A percentile compares a stretch with the other conserved stretches of the same genome.
Evolutionary conservation across 768 basidiomycete genomes (phyloP).

Genomic region (Phanerodontia chrysosporium): DNA sequence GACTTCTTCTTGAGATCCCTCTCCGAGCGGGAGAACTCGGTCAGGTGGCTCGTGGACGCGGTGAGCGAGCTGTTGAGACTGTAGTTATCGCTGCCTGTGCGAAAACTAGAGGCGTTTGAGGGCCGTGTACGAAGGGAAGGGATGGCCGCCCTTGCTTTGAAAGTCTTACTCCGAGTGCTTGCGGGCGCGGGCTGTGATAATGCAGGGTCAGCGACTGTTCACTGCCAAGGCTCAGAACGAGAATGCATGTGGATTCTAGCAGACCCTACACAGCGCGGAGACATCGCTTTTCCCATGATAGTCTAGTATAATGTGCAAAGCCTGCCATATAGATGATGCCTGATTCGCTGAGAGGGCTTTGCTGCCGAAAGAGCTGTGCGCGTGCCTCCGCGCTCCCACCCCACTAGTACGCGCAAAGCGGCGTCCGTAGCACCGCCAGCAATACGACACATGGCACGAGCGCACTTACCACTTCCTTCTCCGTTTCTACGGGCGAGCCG

Average conservation of each 20-base stretch:
- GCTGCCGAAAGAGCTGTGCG: not conserved
- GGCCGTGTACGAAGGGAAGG: not conserved
- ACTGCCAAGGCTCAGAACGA: not conserved
- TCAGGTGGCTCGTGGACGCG: slow-evolving; percentile 6
- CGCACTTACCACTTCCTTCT: slow-evolving; percentile 11
- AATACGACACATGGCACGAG: not conserved
- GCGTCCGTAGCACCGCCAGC: not conserved
- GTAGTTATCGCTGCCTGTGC: slow-evolving; percentile 18
- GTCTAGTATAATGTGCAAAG: too few relatives aligned
- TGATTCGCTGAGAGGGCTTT: not conserved
- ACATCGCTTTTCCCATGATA: too few relatives aligned
- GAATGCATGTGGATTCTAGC: not conserved
- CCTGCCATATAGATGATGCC: not conserved
- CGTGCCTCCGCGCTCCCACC: not conserved
- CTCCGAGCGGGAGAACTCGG: slow-evolving; percentile 22
- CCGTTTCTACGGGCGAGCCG: not conserved
- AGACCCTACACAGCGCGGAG: too few relatives aligned
- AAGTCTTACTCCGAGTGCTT: slow-evolving; percentile 1
- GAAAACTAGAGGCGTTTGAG: slow-evolving; percentile 4
- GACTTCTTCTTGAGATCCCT: slow-evolving; percentile 44
- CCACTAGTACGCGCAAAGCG: too few relatives aligned
- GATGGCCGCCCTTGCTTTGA: slow-evolving; percentile 11
- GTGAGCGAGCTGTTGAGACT: slow-evolving; percentile 25
- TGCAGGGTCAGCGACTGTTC: not conserved
- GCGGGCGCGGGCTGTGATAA: not conserved